Percentiles rank a stretch among this genome's conserved stretches.
Evolutionary conservation across 2,329 filamentous ascomycete species (phyloP).

Genomic region (Aureobasidium subglaciale): DNA sequence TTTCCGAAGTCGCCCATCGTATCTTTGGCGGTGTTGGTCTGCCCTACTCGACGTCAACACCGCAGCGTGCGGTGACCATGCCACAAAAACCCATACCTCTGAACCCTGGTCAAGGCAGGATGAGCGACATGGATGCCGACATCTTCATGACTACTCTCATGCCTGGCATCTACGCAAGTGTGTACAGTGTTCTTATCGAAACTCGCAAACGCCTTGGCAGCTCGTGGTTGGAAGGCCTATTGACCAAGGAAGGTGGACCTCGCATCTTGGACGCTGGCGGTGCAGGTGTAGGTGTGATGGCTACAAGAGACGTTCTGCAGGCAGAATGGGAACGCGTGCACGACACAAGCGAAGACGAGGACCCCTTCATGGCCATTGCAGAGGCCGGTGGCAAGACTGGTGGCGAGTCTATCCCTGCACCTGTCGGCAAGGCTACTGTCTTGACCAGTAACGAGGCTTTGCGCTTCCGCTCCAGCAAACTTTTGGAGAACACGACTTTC

Average conservation of each 20-base stretch:
- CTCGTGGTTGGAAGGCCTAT: slow-evolving; percentile 60
- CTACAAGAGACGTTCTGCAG: slow-evolving; percentile 69
- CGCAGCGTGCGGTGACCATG: slow-evolving; percentile 46
- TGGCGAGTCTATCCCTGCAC: slow-evolving; percentile 37
- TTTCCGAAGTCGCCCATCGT: slow-evolving; percentile 62
- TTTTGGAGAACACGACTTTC: slow-evolving; percentile 86
- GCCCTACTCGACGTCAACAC: slow-evolving; percentile 69
- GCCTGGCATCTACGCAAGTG: slow-evolving; percentile 63
- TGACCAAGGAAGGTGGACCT: slow-evolving; percentile 53
- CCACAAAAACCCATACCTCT: slow-evolving; percentile 60
- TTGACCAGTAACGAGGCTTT: slow-evolving; percentile 69
- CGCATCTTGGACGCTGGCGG: slow-evolving; percentile 68
- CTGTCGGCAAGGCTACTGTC: slow-evolving; percentile 70
- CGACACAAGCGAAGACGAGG: slow-evolving; percentile 23
- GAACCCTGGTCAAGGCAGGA: slow-evolving; percentile 55
- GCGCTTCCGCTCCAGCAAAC: slow-evolving; percentile 63
- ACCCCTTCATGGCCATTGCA: slow-evolving; percentile 22
- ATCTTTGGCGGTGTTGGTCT: slow-evolving; percentile 71
- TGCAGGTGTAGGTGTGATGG: slow-evolving; percentile 64
- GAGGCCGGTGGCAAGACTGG: slow-evolving; percentile 30
- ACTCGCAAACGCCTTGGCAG: slow-evolving; percentile 65
- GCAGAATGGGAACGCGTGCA: slow-evolving; percentile 73
- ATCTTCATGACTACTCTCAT: slow-evolving; percentile 62
- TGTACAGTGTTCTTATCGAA: slow-evolving; percentile 63
- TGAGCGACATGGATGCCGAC: slow-evolving; percentile 71